phyloP scores from a whole-genome alignment of 2,329 filamentous ascomycete genomes.

The Trichocomaceae sp. region DNA sequence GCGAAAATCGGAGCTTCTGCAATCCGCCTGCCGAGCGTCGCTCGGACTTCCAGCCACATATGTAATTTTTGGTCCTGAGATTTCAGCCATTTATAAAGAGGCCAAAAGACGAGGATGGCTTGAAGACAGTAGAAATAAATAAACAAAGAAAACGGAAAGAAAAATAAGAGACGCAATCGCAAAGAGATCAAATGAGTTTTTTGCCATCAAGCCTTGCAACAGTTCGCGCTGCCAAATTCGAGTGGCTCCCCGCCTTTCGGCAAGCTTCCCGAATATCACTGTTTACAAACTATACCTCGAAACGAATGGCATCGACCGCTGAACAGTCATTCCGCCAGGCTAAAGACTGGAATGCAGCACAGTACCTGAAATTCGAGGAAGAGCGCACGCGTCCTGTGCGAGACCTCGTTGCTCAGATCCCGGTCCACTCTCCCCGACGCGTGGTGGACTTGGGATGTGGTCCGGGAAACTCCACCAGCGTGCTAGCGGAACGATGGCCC shows the following conservation, averaged over 20 bases:
- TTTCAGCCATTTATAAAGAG: background rate
- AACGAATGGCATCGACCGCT: slow-evolving; percentile 6
- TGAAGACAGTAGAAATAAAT: background rate
- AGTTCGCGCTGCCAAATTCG: background rate
- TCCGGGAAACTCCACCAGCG: slow-evolving; percentile 52
- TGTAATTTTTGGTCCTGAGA: background rate
- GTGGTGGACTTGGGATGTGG: slow-evolving; percentile 57
- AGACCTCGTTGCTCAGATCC: slow-evolving; percentile 48
- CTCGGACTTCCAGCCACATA: background rate
- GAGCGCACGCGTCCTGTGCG: slow-evolving; percentile 49
- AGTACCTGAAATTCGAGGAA: slow-evolving; percentile 51
- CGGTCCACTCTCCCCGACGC: slow-evolving; percentile 32
- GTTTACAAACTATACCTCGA: background rate
- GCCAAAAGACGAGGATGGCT: background rate
- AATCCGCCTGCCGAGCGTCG: slow-evolving; percentile 2
- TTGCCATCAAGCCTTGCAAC: background rate
- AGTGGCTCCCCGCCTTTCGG: slow-evolving; percentile 5
- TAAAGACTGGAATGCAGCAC: slow-evolving; percentile 49
- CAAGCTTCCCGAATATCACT: slow-evolving; percentile 2
- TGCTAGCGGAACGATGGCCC: slow-evolving; percentile 45
- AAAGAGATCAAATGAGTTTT: background rate
- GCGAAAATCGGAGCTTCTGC: slow-evolving; percentile 2
- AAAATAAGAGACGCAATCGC: background rate
- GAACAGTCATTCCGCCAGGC: background rate
- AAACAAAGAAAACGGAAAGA: too few species aligned